phyloP scores from a whole-genome alignment of 2,329 filamentous ascomycete genomes.

The Colletotrichum lupini region DNA sequence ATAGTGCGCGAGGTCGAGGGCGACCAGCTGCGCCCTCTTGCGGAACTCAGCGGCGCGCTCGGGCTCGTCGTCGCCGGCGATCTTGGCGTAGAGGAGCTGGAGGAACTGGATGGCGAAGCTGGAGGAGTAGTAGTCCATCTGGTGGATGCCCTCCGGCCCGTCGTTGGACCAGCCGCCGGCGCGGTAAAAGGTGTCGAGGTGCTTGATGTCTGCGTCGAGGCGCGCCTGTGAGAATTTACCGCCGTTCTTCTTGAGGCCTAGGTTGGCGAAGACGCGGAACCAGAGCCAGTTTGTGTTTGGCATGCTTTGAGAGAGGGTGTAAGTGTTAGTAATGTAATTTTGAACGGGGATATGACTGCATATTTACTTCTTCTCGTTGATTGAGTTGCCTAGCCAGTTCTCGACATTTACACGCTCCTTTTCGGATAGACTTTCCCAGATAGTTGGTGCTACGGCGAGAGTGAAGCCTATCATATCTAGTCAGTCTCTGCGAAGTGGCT shows the following conservation, averaged over 20 bases:
- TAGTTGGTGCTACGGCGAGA: conserved; percentile 73
- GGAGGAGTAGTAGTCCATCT: conserved; percentile 89
- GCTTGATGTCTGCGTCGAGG: conserved; percentile 80
- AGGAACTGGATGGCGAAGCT: conserved; percentile 86
- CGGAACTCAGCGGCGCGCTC: conserved; percentile 76
- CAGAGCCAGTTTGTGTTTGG: conserved; percentile 77
- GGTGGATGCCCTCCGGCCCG: conserved; percentile 80
- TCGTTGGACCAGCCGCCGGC: conserved; percentile 87
- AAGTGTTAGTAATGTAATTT: not conserved
- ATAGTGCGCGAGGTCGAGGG: conserved; percentile 79
- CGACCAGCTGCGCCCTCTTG: conserved; percentile 72
- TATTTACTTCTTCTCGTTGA: conserved; percentile 78
- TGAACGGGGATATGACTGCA: not conserved
- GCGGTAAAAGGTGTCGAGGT: conserved; percentile 84
- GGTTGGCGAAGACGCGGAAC: conserved; percentile 87
- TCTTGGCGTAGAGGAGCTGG: conserved; percentile 80
- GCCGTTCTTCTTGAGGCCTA: conserved; percentile 80
- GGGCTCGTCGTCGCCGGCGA: conserved; percentile 75
- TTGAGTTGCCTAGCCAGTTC: conserved; percentile 77
- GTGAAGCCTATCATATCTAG: conserved; percentile 64
- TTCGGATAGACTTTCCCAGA: conserved; percentile 75
- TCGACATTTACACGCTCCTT: conserved; percentile 75
- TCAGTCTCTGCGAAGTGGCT: not conserved
- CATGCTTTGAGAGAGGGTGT: conserved; percentile 65
- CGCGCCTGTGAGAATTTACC: conserved; percentile 76